Conservation (phyloP, 371 early-diverging fungal species). For the Batkoa obscura region DNA sequence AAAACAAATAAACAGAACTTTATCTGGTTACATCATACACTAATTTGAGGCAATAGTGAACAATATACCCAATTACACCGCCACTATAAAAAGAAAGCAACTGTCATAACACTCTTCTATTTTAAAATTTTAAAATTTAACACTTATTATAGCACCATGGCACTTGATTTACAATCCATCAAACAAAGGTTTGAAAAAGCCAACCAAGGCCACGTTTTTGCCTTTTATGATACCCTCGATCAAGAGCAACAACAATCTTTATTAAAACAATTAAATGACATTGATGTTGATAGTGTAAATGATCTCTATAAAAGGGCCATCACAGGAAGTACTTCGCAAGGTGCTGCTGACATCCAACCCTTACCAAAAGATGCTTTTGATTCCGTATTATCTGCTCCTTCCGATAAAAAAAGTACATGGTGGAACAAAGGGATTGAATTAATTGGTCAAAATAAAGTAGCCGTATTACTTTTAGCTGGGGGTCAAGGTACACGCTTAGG, state of each 20-base stretch:
- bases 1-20: no score
- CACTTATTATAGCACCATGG: background rate
- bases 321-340: conserved; percentile 22
- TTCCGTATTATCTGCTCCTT: conserved; percentile 36
- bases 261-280: conserved; percentile 34
- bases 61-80: no score
- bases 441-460: conserved; percentile 79
- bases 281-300: conserved; percentile 69
- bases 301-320: conserved; percentile 53
- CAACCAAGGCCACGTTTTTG: conserved; percentile 82
- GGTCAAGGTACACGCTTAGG: conserved; percentile 84
- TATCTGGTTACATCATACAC: no score
- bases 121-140: background rate
- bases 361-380: conserved; percentile 56
- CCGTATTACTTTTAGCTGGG: conserved; percentile 80
- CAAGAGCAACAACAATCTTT: conserved; percentile 32
- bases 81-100: no score
- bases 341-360: conserved; percentile 38
- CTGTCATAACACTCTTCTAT: no score
- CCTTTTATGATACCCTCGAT: conserved; percentile 46
- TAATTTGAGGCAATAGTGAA: no score
- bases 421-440: conserved; percentile 44
- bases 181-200: conserved; percentile 17
- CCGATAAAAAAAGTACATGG: conserved; percentile 45
- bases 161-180: background rate